phyloP scores from a whole-genome alignment of 1,139 yeast genomes.

The Sugiyamaella novakii region DNA sequence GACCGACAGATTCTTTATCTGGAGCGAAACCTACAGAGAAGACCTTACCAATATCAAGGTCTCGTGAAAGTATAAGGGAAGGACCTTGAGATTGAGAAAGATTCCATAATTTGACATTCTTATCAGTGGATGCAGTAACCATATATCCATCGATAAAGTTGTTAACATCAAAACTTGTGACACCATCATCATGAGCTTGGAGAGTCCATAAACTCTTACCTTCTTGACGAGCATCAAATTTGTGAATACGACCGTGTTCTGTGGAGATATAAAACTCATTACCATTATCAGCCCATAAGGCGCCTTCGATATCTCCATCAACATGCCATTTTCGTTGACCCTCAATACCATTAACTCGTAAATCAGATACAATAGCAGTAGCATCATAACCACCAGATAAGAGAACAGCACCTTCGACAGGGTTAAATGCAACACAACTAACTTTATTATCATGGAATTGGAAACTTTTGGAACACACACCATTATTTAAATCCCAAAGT shows the following conservation, averaged over 20 bases:
- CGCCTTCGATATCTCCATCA: conserved; percentile 80
- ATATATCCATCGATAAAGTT: conserved; percentile 69
- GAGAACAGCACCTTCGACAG: conserved; percentile 70
- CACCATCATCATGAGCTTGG: conserved; percentile 96
- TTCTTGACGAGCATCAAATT: conserved; percentile 76
- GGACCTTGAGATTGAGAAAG: conserved; percentile 55
- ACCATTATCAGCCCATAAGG: conserved; percentile 66
- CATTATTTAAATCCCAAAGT: conserved; percentile 86
- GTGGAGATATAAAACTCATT: conserved; percentile 84
- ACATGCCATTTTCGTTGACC: conserved; percentile 66
- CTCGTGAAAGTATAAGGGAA: conserved; percentile 86
- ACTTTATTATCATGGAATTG: conserved; percentile 74
- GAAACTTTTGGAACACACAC: conserved; percentile 60
- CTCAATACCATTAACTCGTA: conserved; percentile 69
- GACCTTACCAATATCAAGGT: conserved; percentile 93
- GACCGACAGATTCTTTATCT: conserved; percentile 84
- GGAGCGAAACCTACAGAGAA: conserved; percentile 82
- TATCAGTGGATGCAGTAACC: conserved; percentile 89
- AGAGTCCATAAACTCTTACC: conserved; percentile 85
- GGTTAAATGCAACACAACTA: conserved; percentile 86
- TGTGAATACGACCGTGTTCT: conserved; percentile 86
- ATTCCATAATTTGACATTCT: conserved; percentile 85
- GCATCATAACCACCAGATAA: conserved; percentile 94
- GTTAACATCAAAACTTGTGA: conserved; percentile 78
- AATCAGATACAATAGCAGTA: conserved; percentile 76